Base-by-base conservation (phyloP, 176 grass and related monocot genomes). In the Cenchrus fungigraminus region DNA sequence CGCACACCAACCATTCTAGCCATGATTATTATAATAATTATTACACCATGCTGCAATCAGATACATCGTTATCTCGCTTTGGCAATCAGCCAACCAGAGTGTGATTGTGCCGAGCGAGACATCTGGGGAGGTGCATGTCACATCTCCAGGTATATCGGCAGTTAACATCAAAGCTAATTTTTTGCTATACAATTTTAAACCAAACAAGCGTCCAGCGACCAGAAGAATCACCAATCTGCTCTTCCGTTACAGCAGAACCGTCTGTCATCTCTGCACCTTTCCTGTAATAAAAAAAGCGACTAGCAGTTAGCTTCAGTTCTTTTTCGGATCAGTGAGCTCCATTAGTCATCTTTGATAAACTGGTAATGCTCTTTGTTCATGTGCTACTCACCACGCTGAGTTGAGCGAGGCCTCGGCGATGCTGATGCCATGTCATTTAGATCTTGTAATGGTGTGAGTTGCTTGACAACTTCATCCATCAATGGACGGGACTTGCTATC, bases 401-500 rank as follows among this genome's bases (percentile, higher is more conserved):
- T 85, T 8, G 89, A 85, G 13, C 87, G 89, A 62, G 90, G 84
- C 77, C 85, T 89, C 68, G 71, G 87, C 1, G 89, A 94, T n/a
- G 81, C 79, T 12, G 88, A 64, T 6, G 96, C 96, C 87, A 94
- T 65, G 75, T 95, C 91, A 47, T 95, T 95, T 13, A 98, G 88
- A 71, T 94, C 86, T 57, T 87, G 89, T 49, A 95, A 75, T 74
- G 93, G 96, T 17, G 82, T 93, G 13, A 98, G 83, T 53, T 86
- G 78, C 22, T 95, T 93, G 6, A 98, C 80, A 14, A 95, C 79
- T 52, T 95, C 91, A 51, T 95, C 91, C 96, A 98, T 95, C 9
- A 79, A 85, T 52, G 89, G 91, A 25, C 96, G 89, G 3, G 86
- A 79, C 73, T 98, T 98, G 0, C 86, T 81, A 53, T 98, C 96